Evolutionary conservation across 2,329 filamentous ascomycete species (phyloP), one percentile per base, ranked within the genome.

Genomic region (Thermothelomyces thermophilus): DNA sequence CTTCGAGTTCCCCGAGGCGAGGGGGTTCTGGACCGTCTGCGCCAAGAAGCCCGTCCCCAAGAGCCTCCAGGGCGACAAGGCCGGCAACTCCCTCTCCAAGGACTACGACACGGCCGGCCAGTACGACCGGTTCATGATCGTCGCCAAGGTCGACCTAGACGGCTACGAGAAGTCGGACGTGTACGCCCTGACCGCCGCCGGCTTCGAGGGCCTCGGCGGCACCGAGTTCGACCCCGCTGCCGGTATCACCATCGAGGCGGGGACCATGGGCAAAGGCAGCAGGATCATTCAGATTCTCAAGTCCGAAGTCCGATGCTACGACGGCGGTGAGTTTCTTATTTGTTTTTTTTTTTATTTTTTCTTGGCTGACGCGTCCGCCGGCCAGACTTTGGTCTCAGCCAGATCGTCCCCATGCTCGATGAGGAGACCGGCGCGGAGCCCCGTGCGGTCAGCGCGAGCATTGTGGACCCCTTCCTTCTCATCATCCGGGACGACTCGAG

Each of bases 191-290:
- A 86, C 83, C n/a, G 80, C 79, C 1, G 81, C 82, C 26, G 82
- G 82, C 3, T 82, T 94, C 51, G 84, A 90, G 63, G 81, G 86
- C 34, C 75, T 91, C 7, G 80, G 81, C 31, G 88, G 85, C 34
- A 89, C 90, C 0, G 93, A 98, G 62, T 96, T 97, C 63, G 94
- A 98, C 54, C 83, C 86, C 3, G 87, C 88, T 40, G 88, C 90
- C 55, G 93, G 90, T 22, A 80, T 84, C 28, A 96, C 93, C 0
- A 76, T 97, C 41, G 86, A 94, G 58, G 86, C 93, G 16, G 88
- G 87, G 14, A 86, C 85, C 0, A 80, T 98, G 66, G 86, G 86
- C n/a, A 80, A 80, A 45, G 82, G 87, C 53, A 87, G 80, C 63
- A 82, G 89, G 51, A 83, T 97, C 30, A 84, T 97, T 14, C 93